These are phyloP conservation scores for Trichophyton benhamiae DNA, from an alignment of 2,329 filamentous ascomycete species.

Conservation along the genomic window DNA sequence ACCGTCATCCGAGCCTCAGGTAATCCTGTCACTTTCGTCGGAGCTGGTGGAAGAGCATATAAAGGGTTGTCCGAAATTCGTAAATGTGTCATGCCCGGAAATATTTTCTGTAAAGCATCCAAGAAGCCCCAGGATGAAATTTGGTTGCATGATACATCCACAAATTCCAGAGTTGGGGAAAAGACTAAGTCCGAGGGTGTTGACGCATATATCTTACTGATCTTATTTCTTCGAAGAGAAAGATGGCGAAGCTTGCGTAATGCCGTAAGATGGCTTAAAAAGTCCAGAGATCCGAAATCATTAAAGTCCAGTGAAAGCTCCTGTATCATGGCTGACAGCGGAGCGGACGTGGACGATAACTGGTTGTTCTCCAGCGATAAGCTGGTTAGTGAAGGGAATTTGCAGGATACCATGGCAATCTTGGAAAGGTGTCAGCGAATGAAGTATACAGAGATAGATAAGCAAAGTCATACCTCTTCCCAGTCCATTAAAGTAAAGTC, in stretches of 20 bases:
- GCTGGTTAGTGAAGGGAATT: constrained; percentile 25
- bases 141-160: constrained; percentile 63
- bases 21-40: constrained; percentile 28
- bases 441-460: neutral
- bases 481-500: constrained; percentile 56
- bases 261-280: constrained; percentile 37
- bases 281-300: constrained; percentile 24
- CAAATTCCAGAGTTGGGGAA: constrained; percentile 44
- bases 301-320: constrained; percentile 41
- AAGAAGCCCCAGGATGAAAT: constrained; percentile 62
- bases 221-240: constrained; percentile 62
- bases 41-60: constrained; percentile 43
- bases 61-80: constrained; percentile 80
- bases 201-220: constrained; percentile 34
- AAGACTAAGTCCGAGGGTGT: constrained; percentile 39
- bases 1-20: constrained; percentile 35
- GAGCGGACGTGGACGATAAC: constrained; percentile 20
- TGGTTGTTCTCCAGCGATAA: constrained; percentile 28
- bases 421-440: constrained; percentile 12
- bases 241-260: constrained; percentile 42
- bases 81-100: constrained; percentile 62
- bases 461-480: constrained; percentile 42
- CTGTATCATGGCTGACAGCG: constrained; percentile 28
- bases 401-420: constrained; percentile 25
- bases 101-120: constrained; percentile 51